Percentiles rank a stretch among this genome's conserved stretches.
Evolutionary conservation across 352 stramenopile species (phyloP).

Genomic region (Globisporangium ultimum): DNA sequence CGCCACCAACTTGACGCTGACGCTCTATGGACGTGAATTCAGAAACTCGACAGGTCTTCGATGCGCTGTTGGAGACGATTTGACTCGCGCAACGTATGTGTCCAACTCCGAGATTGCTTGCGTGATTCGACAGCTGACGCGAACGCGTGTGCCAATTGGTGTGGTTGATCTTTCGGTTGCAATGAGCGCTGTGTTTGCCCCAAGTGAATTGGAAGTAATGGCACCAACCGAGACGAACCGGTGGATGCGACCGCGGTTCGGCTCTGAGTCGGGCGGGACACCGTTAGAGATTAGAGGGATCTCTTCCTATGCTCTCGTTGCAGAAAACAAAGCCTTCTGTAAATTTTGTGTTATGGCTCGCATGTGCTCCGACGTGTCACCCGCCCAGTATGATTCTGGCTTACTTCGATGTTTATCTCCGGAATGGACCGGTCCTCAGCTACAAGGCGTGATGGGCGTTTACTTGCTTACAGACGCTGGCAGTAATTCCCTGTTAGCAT

Average conservation of each 20-base stretch:
- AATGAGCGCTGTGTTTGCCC: slow-evolving; percentile 8
- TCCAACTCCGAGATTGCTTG: slow-evolving; percentile 25
- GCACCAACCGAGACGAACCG: background rate
- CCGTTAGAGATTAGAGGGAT: background rate
- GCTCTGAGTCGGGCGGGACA: slow-evolving; percentile 3
- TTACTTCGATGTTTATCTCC: slow-evolving; percentile 5
- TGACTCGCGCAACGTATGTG: slow-evolving; percentile 21
- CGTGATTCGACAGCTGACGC: slow-evolving; percentile 2
- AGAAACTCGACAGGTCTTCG: slow-evolving; percentile 28
- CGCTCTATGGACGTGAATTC: slow-evolving; percentile 32
- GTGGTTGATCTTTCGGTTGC: slow-evolving; percentile 24
- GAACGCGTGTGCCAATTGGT: slow-evolving; percentile 22
- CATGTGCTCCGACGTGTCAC: background rate
- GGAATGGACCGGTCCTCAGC: background rate
- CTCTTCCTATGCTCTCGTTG: background rate
- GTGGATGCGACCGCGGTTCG: background rate
- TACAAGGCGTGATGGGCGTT: slow-evolving; percentile 25
- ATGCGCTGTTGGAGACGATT: slow-evolving; percentile 32
- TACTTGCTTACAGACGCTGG: slow-evolving; percentile 8
- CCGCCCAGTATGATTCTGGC: too few relatives aligned
- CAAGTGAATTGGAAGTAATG: background rate
- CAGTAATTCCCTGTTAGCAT: background rate
- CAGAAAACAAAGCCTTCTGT: background rate
- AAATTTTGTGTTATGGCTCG: background rate
- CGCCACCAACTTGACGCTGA: slow-evolving; percentile 6